Evolutionary conservation across 176 grass and related monocot genomes (phyloP).

Genomic region (Zea luxurians): DNA sequence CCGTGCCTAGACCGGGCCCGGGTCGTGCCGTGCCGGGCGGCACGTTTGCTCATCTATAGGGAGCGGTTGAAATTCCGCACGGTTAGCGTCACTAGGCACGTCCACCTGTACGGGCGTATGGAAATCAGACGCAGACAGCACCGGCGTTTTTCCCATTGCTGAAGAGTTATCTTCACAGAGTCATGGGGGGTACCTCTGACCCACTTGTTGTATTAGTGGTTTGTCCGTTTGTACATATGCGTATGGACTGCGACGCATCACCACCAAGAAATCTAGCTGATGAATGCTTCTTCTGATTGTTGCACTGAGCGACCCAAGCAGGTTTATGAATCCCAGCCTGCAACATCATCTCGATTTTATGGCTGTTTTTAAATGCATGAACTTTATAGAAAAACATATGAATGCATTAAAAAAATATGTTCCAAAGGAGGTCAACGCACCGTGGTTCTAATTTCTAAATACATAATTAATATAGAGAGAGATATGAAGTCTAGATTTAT

Average conservation of each 20-base stretch:
- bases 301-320: not conserved
- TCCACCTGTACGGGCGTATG: constrained; percentile 24
- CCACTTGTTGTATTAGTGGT: not conserved
- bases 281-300: constrained; percentile 14
- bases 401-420: too few species aligned
- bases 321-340: too few species aligned
- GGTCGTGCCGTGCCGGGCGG: too few species aligned
- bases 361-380: too few species aligned
- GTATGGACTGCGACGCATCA: not conserved
- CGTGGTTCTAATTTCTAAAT: too few species aligned
- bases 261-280: constrained; percentile 16
- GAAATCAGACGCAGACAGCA: constrained; percentile 29
- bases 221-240: constrained; percentile 38
- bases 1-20: too few species aligned
- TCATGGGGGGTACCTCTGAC: not conserved
- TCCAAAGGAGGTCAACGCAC: too few species aligned
- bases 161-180: constrained; percentile 2
- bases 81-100: constrained; percentile 1
- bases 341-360: too few species aligned
- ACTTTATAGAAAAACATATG: too few species aligned
- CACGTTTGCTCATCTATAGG: too few species aligned
- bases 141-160: not conserved
- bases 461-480: too few species aligned
- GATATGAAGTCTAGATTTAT: too few species aligned
- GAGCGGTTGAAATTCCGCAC: not conserved